A percentile compares a stretch with the other conserved stretches of the same genome.
phyloP scores from a whole-genome alignment of 2,329 filamentous ascomycete species.

The Mariannaea elegans region DNA sequence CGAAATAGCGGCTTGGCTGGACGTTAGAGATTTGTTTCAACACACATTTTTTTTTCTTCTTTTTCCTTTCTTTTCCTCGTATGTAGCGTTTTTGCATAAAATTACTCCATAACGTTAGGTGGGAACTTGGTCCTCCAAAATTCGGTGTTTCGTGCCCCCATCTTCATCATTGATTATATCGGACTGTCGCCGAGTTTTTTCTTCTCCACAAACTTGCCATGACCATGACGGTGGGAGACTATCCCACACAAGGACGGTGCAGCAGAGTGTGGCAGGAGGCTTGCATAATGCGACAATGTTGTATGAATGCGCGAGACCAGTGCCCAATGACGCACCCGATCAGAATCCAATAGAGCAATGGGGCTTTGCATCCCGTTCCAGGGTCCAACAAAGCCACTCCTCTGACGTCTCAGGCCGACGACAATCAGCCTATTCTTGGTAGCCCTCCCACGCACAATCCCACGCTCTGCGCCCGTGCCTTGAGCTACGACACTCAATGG shows the following conservation, averaged over 20 bases:
- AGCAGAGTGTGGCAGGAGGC: constrained; percentile 5
- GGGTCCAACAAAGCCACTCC: neutral
- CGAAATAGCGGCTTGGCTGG: neutral
- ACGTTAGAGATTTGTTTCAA: too few species aligned
- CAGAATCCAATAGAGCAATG: neutral
- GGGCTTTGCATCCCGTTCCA: too few species aligned
- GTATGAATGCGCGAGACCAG: constrained; percentile 8
- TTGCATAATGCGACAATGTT: constrained; percentile 26
- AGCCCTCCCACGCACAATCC: constrained; percentile 28
- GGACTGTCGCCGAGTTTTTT: constrained; percentile 21
- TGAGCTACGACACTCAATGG: constrained; percentile 9
- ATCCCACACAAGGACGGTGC: constrained; percentile 1
- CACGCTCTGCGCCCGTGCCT: constrained; percentile 9
- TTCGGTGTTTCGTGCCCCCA: neutral
- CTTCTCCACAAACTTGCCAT: constrained; percentile 25
- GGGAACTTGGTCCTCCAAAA: neutral
- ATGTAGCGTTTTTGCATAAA: too few species aligned
- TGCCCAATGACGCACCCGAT: neutral
- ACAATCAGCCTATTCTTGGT: constrained; percentile 29
- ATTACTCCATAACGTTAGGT: too few species aligned
- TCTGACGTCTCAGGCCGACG: neutral
- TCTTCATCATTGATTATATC: constrained; percentile 10
- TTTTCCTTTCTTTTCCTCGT: neutral
- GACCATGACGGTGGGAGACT: constrained; percentile 26
- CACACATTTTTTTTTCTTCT: neutral